Evolutionary conservation across 2,329 filamentous ascomycete genomes (phyloP).

Genomic region (Podosphaera fusca): DNA sequence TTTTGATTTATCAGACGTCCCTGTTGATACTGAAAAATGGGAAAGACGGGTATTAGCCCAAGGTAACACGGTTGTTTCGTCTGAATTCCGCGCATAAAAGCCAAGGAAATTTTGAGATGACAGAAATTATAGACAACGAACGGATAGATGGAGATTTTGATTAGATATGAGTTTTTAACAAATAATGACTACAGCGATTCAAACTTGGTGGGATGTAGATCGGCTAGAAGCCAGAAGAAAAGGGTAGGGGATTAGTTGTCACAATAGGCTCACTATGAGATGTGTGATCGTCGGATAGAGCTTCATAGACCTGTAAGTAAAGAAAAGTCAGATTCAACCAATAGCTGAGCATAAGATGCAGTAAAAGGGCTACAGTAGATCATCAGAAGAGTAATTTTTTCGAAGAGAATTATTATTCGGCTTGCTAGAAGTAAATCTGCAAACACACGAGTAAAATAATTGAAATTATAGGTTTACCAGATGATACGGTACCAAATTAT

Average conservation of each 20-base stretch:
- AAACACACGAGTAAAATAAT: background rate
- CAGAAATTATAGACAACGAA: background rate
- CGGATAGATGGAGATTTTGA: background rate
- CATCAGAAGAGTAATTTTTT: too few species aligned
- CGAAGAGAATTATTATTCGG: too few species aligned
- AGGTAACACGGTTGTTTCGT: background rate
- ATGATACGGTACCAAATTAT: background rate
- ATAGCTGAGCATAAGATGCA: too few species aligned
- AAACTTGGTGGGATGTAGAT: background rate
- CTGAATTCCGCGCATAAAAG: background rate
- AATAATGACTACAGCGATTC: background rate
- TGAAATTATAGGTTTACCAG: background rate
- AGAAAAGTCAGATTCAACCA: background rate
- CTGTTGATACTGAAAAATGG: background rate
- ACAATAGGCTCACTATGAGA: too few species aligned
- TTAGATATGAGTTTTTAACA: background rate
- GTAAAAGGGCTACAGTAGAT: too few species aligned
- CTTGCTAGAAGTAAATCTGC: too few species aligned
- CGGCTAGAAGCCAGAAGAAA: too few species aligned
- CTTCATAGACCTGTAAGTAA: background rate
- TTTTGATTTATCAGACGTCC: slow-evolving; percentile 1
- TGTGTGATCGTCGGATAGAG: background rate
- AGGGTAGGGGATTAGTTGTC: too few species aligned
- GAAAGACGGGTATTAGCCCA: background rate
- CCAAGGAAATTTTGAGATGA: background rate